Conservation (phyloP, 1,284 basidiomycete genomes). For the Malassezia psittaci region DNA sequence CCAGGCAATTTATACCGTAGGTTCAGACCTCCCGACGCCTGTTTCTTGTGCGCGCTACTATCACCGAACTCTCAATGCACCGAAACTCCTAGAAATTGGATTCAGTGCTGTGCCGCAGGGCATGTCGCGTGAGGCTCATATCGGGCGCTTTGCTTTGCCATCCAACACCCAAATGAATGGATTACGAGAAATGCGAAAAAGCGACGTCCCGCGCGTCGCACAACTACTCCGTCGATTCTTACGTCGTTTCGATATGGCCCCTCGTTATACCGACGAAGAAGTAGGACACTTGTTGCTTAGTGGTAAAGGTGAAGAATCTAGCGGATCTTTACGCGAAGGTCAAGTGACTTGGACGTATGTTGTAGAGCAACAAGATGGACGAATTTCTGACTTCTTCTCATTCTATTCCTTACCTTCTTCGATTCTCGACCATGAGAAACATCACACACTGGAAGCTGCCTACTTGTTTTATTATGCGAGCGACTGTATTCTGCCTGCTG, state of each 20-base stretch:
- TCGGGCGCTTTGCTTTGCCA: conserved; percentile 30
- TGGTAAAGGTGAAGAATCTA: conserved; percentile 58
- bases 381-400: conserved; percentile 89
- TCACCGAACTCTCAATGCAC: conserved; percentile 83
- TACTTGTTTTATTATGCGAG: conserved; percentile 80
- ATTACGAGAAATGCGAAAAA: conserved; percentile 78
- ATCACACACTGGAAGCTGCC: conserved; percentile 64
- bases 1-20: conserved; percentile 89
- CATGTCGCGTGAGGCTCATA: conserved; percentile 31
- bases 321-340: conserved; percentile 51
- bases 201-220: conserved; percentile 64
- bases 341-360: conserved; percentile 97
- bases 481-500: not conserved
- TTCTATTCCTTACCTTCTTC: conserved; percentile 94
- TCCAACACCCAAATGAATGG: conserved; percentile 16
- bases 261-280: conserved; percentile 69
- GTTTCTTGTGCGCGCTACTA: conserved; percentile 59
- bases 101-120: conserved; percentile 59
- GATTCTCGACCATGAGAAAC: conserved; percentile 58
- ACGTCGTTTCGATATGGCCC: conserved; percentile 73
- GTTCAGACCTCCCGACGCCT: conserved; percentile 40
- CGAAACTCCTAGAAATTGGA: conserved; percentile 79
- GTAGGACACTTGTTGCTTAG: conserved; percentile 76
- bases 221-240: conserved; percentile 71
- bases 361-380: conserved; percentile 68